phyloP scores from a whole-genome alignment of 2,329 filamentous ascomycete species.

The Epichloe sylvatica region DNA sequence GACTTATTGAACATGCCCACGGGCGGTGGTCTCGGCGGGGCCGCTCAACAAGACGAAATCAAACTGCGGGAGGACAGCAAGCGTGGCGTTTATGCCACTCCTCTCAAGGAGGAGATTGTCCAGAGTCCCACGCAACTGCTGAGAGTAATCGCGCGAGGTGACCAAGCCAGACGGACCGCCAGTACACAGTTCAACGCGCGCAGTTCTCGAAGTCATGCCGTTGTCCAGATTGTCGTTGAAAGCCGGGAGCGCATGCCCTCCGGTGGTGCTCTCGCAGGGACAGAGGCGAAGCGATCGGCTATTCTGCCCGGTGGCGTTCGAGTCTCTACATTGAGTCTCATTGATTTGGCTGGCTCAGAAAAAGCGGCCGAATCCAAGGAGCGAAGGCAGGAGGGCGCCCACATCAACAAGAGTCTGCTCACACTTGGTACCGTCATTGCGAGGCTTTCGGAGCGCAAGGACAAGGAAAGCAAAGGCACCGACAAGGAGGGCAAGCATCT shows the following conservation, averaged over 20 bases:
- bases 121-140: conserved; percentile 93
- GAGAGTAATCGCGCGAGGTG: conserved; percentile 85
- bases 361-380: conserved; percentile 93
- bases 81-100: conserved; percentile 88
- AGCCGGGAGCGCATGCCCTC: conserved; percentile 69
- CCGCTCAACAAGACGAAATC: conserved; percentile 69
- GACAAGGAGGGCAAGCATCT: conserved; percentile 87
- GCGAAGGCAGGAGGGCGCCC: conserved; percentile 81
- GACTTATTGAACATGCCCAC: conserved; percentile 72
- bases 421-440: conserved; percentile 93
- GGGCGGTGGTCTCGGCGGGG: conserved; percentile 38
- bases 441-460: conserved; percentile 76
- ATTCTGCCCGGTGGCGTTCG: conserved; percentile 77
- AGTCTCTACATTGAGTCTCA: conserved; percentile 87
- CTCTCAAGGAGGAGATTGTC: conserved; percentile 94
- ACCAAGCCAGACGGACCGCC: conserved; percentile 76
- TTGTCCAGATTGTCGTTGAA: conserved; percentile 97
- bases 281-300: conserved; percentile 48
- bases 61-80: conserved; percentile 95
- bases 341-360: conserved; percentile 92
- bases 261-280: conserved; percentile 26
- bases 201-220: conserved; percentile 93
- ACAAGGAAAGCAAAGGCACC: conserved; percentile 56
- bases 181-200: conserved; percentile 95
- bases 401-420: conserved; percentile 96